phyloP scores from a whole-genome alignment of 768 basidiomycete genomes.

The Mrakia gelida region DNA sequence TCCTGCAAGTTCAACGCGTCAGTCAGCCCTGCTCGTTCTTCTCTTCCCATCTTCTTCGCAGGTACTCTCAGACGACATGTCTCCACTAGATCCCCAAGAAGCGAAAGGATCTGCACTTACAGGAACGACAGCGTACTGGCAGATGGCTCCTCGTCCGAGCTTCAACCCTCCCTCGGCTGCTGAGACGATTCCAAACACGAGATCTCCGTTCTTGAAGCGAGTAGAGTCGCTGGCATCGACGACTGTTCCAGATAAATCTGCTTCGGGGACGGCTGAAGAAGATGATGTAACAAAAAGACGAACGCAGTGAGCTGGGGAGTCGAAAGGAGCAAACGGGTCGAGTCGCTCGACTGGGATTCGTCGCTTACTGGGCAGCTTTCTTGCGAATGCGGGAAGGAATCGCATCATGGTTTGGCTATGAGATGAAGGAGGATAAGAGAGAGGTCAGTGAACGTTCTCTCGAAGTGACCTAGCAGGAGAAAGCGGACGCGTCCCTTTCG shows the following conservation, averaged over 20 bases:
- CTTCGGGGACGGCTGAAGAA: constrained; percentile 2
- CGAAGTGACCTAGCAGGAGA: neutral
- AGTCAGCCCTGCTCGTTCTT: too few species aligned
- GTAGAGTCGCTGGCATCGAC: neutral
- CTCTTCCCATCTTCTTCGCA: too few species aligned
- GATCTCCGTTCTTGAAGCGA: constrained; percentile 19
- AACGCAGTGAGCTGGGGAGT: too few species aligned
- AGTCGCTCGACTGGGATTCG: too few species aligned
- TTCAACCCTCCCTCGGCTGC: neutral
- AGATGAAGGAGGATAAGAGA: too few species aligned
- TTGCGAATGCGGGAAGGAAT: neutral
- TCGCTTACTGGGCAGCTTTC: neutral
- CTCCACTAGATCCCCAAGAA: too few species aligned
- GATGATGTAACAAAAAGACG: neutral
- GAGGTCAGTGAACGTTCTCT: neutral
- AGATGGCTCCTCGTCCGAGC: neutral
- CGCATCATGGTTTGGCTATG: neutral
- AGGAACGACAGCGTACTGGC: constrained; percentile 19
- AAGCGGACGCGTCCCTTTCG: too few species aligned
- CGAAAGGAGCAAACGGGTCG: neutral
- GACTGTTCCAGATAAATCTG: constrained; percentile 27
- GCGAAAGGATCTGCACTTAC: neutral
- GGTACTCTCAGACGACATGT: too few species aligned
- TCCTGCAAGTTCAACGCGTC: too few species aligned
- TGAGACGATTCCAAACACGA: constrained; percentile 12